Evolutionary conservation across 2,329 filamentous ascomycete species (phyloP), one percentile per base, ranked within the genome.

Genomic region (Pezizomycotina sp.): DNA sequence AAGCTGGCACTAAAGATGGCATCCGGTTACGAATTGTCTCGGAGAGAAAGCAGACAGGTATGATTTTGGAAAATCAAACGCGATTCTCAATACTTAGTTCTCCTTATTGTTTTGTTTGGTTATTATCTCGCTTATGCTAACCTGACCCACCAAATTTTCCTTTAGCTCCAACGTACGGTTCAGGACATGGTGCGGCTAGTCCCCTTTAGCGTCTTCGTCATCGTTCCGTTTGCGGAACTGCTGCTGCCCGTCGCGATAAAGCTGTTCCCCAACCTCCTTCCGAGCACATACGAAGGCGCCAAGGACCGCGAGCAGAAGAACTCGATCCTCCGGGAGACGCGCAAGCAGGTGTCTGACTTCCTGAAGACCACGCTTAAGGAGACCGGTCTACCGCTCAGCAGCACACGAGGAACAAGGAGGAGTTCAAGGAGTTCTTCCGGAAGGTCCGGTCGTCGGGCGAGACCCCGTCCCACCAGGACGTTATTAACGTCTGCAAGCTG

Each of bases 401-500:
- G 2, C 74, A 77, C 29, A 92, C 77, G 34, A 76, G 86, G 10
- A 83, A 89, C 56, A 84, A 77, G 54, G 83, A 92, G 50, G 89
- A 95, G 57, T 98, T 98, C 52, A 69, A 77, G 43, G 81, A 86
- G 53, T 98, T 98, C 62, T 98, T 98, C 75, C 77, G 81, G 56
- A 98, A 98, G 65, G 71, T 52, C 20, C 43, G 89, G 35, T 74
- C 81, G 12, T 93, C 86, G 1, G 89, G 86, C 47, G 86, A 95
- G 62, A 68, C 77, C 28, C 89, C 89, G 1, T 89, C 80, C 4
- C 70, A 74, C 35, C 70, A 84, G 48, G 89, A 98, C 55, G 82
- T 98, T 46, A 92, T 98, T 65, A 92, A 89, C 61, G 86, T 98
- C 46, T 95, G 89, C 73, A 91, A 93, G 67, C 78, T 92, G 47